Evolutionary conservation across 305 asterid species (phyloP).

Genomic region (Petunia hybrid): DNA sequence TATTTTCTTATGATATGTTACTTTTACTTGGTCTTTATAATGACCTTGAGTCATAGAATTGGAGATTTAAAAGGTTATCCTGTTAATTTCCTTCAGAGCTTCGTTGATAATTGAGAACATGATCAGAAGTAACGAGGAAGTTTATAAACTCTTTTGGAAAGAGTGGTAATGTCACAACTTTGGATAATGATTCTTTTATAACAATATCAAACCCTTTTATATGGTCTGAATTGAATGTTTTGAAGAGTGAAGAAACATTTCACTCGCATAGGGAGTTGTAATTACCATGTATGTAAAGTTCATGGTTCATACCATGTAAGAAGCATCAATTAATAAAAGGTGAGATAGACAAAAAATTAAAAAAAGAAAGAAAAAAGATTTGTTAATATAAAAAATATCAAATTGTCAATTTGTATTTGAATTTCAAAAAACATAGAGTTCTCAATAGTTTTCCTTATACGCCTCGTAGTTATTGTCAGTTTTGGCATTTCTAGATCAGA

Average conservation of each 20-base stretch:
- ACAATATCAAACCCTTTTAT: neutral
- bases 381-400: neutral
- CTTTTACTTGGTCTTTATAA: neutral
- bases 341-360: neutral
- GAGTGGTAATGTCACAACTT: neutral
- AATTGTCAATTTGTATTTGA: neutral
- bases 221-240: neutral
- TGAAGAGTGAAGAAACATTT: constrained; percentile 7
- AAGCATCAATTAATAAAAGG: neutral
- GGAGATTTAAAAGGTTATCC: neutral
- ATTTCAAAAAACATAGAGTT: constrained; percentile 2
- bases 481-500: neutral
- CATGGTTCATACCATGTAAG: neutral
- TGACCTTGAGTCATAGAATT: neutral
- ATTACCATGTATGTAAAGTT: neutral
- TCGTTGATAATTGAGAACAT: neutral
- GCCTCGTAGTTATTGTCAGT: neutral
- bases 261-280: neutral
- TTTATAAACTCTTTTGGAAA: neutral
- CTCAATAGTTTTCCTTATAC: neutral
- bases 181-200: neutral
- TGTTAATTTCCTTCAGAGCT: constrained; percentile 2
- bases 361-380: neutral
- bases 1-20: too few relatives aligned
- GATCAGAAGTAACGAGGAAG: constrained; percentile 8